Evolutionary conservation across 2,329 filamentous ascomycete species (phyloP).

Genomic region (Phoma sp.): DNA sequence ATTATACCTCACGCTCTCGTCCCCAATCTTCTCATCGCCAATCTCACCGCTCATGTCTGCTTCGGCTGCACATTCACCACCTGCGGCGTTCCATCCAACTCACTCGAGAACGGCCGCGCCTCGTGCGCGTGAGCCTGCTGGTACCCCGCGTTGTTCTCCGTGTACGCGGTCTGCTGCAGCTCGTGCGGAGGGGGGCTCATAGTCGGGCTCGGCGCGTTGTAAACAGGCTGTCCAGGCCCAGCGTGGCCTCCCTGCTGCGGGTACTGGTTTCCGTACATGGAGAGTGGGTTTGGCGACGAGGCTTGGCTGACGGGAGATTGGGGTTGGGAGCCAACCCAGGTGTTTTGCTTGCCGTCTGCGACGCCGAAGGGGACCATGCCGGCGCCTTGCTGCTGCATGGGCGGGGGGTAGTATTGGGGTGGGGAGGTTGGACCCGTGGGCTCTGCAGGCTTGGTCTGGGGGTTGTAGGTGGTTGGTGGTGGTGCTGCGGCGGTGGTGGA

Average conservation of each 20-base stretch:
- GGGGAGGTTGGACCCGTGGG: conserved; percentile 11
- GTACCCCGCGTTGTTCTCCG: conserved; percentile 7
- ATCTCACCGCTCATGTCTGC: neutral
- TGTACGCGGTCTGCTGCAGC: conserved; percentile 16
- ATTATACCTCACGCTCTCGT: too few relatives aligned
- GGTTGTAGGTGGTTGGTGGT: conserved; percentile 9
- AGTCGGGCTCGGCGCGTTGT: conserved; percentile 18
- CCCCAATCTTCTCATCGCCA: too few relatives aligned
- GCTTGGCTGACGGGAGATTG: conserved; percentile 26
- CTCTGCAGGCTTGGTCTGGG: conserved; percentile 5
- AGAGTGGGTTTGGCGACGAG: neutral
- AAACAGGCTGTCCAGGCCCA: conserved; percentile 18
- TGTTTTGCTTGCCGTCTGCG: conserved; percentile 24
- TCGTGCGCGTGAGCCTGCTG: conserved; percentile 11
- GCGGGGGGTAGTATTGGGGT: conserved; percentile 27
- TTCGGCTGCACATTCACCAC: conserved; percentile 1
- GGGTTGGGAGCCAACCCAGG: conserved; percentile 16
- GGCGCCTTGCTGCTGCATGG: conserved; percentile 27
- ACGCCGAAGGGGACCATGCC: conserved; percentile 27
- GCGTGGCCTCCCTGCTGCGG: conserved; percentile 23
- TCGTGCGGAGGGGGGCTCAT: conserved; percentile 14
- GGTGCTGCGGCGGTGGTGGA: conserved; percentile 13
- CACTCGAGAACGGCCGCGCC: conserved; percentile 29
- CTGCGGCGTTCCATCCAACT: conserved; percentile 24
- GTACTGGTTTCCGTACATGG: conserved; percentile 16